Evolutionary conservation across 2,329 filamentous ascomycete species (phyloP).

Genomic region (Tolypocladium guangdongense): DNA sequence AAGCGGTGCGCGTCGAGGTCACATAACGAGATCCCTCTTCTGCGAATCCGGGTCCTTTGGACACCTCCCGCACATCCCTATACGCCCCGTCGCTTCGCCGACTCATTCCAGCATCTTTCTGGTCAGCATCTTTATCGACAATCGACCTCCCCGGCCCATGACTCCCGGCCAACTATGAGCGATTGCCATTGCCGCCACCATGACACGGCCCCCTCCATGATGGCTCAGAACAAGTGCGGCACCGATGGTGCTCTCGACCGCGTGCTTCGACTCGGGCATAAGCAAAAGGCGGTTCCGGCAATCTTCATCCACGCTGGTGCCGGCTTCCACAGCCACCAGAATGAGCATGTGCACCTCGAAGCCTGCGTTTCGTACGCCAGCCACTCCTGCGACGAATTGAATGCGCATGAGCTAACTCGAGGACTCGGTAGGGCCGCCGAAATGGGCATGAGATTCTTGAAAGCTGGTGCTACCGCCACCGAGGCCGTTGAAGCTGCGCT

Average conservation of each 20-base stretch:
- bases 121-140: slow-evolving; percentile 3
- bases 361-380: slow-evolving; percentile 73
- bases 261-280: slow-evolving; percentile 23
- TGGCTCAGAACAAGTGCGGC: slow-evolving; percentile 34
- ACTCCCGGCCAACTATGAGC: slow-evolving; percentile 18
- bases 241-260: slow-evolving; percentile 32
- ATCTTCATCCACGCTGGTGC: slow-evolving; percentile 96
- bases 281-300: slow-evolving; percentile 41
- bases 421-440: slow-evolving; percentile 58
- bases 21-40: neutral
- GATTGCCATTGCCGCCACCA: slow-evolving; percentile 8
- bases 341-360: slow-evolving; percentile 73
- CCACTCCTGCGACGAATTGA: no score
- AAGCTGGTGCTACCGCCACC: slow-evolving; percentile 65
- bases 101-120: neutral
- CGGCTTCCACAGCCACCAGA: slow-evolving; percentile 81
- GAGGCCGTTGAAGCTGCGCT: slow-evolving; percentile 88
- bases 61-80: slow-evolving; percentile 2
- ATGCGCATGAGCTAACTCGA: neutral
- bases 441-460: slow-evolving; percentile 71
- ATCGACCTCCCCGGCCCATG: slow-evolving; percentile 9
- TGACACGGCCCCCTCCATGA: slow-evolving; percentile 26
- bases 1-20: neutral
- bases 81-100: neutral
- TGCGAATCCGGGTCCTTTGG: neutral